Percentiles rank a stretch among this genome's conserved stretches.
phyloP scores from a whole-genome alignment of 2,329 filamentous ascomycete species.

The Fusarium odoratissimum region DNA sequence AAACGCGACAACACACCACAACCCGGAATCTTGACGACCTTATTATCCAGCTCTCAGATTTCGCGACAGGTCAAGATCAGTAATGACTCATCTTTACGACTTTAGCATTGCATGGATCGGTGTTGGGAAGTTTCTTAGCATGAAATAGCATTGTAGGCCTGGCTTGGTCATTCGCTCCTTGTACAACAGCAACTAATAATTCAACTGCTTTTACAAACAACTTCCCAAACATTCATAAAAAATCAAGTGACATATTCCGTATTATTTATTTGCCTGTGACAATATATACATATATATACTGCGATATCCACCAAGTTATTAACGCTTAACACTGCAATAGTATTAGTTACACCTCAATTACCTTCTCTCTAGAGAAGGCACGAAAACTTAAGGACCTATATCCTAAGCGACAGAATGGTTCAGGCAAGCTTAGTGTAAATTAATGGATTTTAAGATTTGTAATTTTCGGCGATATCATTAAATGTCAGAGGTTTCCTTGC shows the following conservation, averaged over 20 bases:
- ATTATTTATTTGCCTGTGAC: not conserved
- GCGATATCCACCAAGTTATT: not conserved
- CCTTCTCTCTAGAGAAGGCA: not conserved
- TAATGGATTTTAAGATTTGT: not conserved
- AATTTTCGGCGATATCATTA: not conserved
- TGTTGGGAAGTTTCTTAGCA: constrained; percentile 30
- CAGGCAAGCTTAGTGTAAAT: not conserved
- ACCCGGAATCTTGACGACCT: not conserved
- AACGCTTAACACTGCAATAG: not conserved
- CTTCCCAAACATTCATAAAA: not conserved
- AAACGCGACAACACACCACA: constrained; percentile 38
- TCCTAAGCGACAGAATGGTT: not conserved
- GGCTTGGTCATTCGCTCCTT: constrained; percentile 31
- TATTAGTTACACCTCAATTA: not conserved
- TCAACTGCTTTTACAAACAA: not conserved
- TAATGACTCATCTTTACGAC: constrained; percentile 4
- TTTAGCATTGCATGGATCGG: constrained; percentile 32
- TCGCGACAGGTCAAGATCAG: not conserved
- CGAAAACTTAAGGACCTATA: not conserved
- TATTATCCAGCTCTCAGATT: not conserved
- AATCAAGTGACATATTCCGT: not conserved
- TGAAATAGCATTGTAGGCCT: constrained; percentile 13
- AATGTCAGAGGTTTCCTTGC: not conserved
- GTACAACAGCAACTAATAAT: constrained; percentile 36
- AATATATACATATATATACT: not conserved